Conservation (phyloP, 352 stramenopile genomes). For the Phytophthora kernoviae region DNA sequence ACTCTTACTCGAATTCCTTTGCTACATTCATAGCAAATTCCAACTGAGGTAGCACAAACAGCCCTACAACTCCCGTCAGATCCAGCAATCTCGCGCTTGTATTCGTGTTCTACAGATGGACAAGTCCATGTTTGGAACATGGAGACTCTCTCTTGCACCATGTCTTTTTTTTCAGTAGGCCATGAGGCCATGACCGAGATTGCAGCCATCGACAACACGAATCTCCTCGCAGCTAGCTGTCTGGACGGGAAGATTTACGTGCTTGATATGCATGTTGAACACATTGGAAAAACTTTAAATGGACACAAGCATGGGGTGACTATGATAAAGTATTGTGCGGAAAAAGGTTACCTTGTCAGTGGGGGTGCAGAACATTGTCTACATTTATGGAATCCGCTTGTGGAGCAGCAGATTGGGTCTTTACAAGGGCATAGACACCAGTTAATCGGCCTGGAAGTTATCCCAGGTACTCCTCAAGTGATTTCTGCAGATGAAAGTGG, state of each 20-base stretch:
- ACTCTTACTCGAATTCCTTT: not conserved
- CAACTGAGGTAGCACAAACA: slow-evolving; percentile 41
- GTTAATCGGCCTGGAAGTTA: slow-evolving; percentile 57
- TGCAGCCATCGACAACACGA: slow-evolving; percentile 37
- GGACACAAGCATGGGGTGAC: slow-evolving; percentile 52
- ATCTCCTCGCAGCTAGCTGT: slow-evolving; percentile 40
- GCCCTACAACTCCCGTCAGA: slow-evolving; percentile 29
- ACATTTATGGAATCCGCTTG: slow-evolving; percentile 67
- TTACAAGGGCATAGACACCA: slow-evolving; percentile 49
- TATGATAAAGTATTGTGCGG: slow-evolving; percentile 45
- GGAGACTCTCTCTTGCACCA: slow-evolving; percentile 26
- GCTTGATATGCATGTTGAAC: slow-evolving; percentile 40
- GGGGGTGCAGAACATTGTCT: slow-evolving; percentile 57
- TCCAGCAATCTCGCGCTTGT: slow-evolving; percentile 21
- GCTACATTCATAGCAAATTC: slow-evolving; percentile 48
- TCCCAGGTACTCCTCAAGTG: slow-evolving; percentile 47
- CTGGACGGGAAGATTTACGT: slow-evolving; percentile 69
- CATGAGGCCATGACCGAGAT: slow-evolving; percentile 48
- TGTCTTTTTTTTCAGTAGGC: slow-evolving; percentile 46
- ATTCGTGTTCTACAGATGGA: slow-evolving; percentile 42
- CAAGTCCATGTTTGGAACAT: slow-evolving; percentile 56
- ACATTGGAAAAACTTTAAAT: slow-evolving; percentile 34
- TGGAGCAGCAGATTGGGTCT: slow-evolving; percentile 59
- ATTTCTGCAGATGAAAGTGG: slow-evolving; percentile 61
- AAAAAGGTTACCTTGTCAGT: slow-evolving; percentile 63